These are phyloP conservation scores for Ophiostoma ips DNA, from an alignment of 2,329 filamentous ascomycete species.

Conservation along the genomic window DNA sequence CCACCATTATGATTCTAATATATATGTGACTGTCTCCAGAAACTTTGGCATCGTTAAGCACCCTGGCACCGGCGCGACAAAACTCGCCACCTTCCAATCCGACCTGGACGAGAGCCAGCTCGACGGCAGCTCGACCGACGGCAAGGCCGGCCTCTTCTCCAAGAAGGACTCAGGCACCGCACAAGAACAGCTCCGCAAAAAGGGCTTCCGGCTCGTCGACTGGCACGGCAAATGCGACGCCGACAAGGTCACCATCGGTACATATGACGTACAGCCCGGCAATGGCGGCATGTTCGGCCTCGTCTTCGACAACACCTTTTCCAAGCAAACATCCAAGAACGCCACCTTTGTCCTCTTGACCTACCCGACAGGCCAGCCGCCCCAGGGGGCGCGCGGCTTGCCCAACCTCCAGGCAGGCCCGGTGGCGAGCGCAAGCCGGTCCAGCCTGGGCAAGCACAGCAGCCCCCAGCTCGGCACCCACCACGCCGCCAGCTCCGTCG, in stretches of 20 bases:
- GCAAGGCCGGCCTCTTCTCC: conserved; percentile 31
- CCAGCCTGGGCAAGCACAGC: conserved; percentile 35
- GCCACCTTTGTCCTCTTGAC: conserved; percentile 90
- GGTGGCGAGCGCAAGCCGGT: conserved; percentile 29
- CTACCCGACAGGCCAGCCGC: conserved; percentile 71
- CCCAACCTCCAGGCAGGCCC: conserved; percentile 38
- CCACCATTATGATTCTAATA: too few species aligned
- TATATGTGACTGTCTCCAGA: too few species aligned
- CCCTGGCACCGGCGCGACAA: conserved; percentile 55
- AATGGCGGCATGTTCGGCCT: conserved; percentile 90
- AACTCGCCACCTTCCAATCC: conserved; percentile 28
- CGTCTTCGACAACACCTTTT: conserved; percentile 98
- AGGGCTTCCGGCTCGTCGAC: conserved; percentile 56
- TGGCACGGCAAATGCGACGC: conserved; percentile 96
- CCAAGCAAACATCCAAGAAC: conserved; percentile 86
- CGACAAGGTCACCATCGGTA: conserved; percentile 86
- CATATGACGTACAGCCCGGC: conserved; percentile 59
- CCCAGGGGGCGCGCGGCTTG: conserved; percentile 59
- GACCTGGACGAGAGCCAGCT: conserved; percentile 31
- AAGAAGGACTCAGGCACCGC: conserved; percentile 47
- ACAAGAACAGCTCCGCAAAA: conserved; percentile 47
- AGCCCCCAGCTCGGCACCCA: conserved; percentile 22
- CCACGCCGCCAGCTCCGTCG: conserved; percentile 41
- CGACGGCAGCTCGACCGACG: conserved; percentile 27
- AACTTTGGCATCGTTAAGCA: conserved; percentile 98